Percentiles rank a stretch among this genome's conserved stretches.
Conservation (phyloP, 2,329 filamentous ascomycete genomes). For the Fusarium graminum region DNA sequence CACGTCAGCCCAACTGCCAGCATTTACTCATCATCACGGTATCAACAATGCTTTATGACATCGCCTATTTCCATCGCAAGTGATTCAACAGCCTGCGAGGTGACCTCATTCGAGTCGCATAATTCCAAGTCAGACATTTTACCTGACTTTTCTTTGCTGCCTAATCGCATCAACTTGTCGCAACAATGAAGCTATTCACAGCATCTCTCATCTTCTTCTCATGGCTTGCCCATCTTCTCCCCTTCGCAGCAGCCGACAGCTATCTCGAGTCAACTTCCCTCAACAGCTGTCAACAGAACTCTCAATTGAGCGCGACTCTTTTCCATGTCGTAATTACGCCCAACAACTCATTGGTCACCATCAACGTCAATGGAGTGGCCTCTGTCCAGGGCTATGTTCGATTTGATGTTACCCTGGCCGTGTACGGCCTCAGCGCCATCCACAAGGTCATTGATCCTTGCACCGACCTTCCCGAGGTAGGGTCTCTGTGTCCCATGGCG, state of each 20-base stretch:
- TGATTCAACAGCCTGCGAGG: background rate
- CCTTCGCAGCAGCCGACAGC: constrained; percentile 63
- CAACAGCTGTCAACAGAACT: constrained; percentile 85
- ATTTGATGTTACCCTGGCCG: constrained; percentile 80
- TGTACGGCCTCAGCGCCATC: constrained; percentile 83
- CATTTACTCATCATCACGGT: constrained; percentile 7
- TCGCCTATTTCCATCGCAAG: background rate
- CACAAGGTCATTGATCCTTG: constrained; percentile 81
- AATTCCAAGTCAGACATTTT: too few species aligned
- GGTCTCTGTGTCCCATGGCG: constrained; percentile 90
- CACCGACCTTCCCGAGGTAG: constrained; percentile 64
- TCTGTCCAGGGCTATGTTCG: constrained; percentile 83
- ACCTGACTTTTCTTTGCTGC: background rate
- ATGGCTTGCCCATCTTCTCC: constrained; percentile 26
- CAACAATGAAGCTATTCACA: constrained; percentile 31
- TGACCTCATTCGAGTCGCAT: background rate
- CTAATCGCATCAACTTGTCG: background rate
- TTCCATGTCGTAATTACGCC: constrained; percentile 88
- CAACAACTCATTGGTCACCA: constrained; percentile 75
- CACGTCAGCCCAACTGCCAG: background rate
- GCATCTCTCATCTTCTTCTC: constrained; percentile 25
- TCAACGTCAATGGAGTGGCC: constrained; percentile 84
- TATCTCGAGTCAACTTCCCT: constrained; percentile 86
- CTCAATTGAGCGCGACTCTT: constrained; percentile 85
- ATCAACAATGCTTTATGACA: constrained; percentile 16